Evolutionary conservation across 2,329 filamentous ascomycete species (phyloP), one percentile per base, ranked within the genome.

Genomic region (Davidsoniella neocaledoniae): DNA sequence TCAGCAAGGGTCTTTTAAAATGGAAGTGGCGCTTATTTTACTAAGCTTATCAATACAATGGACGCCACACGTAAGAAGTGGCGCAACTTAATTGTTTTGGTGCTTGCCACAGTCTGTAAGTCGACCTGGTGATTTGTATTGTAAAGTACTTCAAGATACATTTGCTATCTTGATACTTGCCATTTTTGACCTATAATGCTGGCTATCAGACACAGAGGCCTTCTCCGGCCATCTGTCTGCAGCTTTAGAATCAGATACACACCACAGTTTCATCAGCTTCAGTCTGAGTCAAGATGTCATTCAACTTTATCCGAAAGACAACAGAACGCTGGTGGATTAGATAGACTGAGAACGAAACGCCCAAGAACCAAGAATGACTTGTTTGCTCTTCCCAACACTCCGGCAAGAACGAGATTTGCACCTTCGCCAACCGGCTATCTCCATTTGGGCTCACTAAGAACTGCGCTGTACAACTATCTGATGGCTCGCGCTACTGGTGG

Each of bases 371-470:
- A 45, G n/a, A 19, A 40, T n/a, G 44, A 53, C 16, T 38, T 45
- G 16, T 54, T 50, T 36, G 53, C 55, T 62, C 67, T 76, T 14
- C 74, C 77, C 25, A 65, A 68, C 25, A 64, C 61, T 5, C 82
- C 83, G 43, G 56, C 57, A 8, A 55, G 57, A 23, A 59, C 91
- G 16, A 81, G 91, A 43, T 98, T 98, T 64, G 91, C 93, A 1
- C 91, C 91, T 0, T 96, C 91, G 1, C 91, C 91, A 0, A 98
- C 91, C 0, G 91, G 91, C 1, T 88, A 90, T 58, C 72, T 98
- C 21, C 91, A 98, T 64, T 71, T 98, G 10, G 91, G 91, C 3
- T 94, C 88, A 0, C 65, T 98, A 36, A 74, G 91, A 52, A 98
- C 91, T 0, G 93, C 93, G 0, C 66, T 98, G n/a, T 96, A 87